These are phyloP conservation scores for Filobasidium wieringae DNA, from an alignment of 768 basidiomycete genomes.

Conservation along the genomic window DNA sequence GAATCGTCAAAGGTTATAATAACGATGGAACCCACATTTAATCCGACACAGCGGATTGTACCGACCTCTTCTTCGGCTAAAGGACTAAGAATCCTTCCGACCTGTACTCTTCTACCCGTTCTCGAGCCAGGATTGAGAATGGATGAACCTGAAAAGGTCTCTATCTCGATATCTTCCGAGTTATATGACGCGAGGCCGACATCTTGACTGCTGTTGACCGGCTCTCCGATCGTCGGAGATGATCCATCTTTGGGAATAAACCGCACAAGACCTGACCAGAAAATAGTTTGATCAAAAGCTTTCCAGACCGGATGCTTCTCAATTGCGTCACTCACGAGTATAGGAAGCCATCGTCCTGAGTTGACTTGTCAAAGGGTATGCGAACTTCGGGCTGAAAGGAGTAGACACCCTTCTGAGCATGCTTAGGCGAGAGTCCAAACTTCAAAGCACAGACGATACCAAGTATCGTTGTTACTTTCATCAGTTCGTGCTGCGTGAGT, in stretches of 20 bases:
- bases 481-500: no score
- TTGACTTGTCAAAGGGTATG: no score
- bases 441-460: no score
- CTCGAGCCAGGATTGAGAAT: conserved; percentile 27
- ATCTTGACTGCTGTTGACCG: conserved; percentile 24
- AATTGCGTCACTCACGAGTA: not conserved
- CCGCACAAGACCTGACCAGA: conserved; percentile 25
- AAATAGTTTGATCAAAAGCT: not conserved
- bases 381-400: no score
- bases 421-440: no score
- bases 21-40: conserved; percentile 28
- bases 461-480: no score
- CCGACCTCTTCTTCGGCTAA: conserved; percentile 31
- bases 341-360: not conserved
- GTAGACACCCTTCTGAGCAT: no score
- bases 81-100: conserved; percentile 29
- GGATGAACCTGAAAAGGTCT: conserved; percentile 26
- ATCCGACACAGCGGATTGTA: conserved; percentile 38
- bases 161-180: conserved; percentile 26
- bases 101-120: conserved; percentile 24
- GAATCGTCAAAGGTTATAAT: not conserved
- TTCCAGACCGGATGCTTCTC: not conserved
- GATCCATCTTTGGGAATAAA: conserved; percentile 21
- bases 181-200: conserved; percentile 35
- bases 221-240: conserved; percentile 31